Conservation (phyloP, 805 yeast genomes). For the Kuraishia piskuri region DNA sequence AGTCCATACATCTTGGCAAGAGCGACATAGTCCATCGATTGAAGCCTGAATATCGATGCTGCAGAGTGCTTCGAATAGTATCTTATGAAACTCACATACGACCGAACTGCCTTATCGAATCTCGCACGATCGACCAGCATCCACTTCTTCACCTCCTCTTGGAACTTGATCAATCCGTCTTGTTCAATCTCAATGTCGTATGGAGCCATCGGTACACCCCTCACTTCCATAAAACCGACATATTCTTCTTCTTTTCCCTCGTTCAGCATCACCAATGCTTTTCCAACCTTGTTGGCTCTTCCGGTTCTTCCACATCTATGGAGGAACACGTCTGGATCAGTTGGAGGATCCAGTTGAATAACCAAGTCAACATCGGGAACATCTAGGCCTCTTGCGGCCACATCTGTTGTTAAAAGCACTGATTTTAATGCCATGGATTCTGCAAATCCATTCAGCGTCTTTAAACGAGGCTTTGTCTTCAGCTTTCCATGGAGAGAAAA, state of each 20-base stretch:
- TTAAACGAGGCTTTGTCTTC: constrained; percentile 68
- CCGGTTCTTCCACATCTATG: constrained; percentile 97
- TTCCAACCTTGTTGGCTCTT: constrained; percentile 79
- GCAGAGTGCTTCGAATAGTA: constrained; percentile 87
- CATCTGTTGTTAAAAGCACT: constrained; percentile 86
- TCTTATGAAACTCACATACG: constrained; percentile 77
- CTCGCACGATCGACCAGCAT: constrained; percentile 65
- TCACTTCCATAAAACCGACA: constrained; percentile 71
- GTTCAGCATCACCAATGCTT: constrained; percentile 65
- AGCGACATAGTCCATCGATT: constrained; percentile 60
- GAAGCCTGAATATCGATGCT: constrained; percentile 74
- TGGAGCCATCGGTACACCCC: constrained; percentile 41
- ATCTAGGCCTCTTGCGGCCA: constrained; percentile 97
- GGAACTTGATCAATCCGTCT: constrained; percentile 16
- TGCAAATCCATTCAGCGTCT: constrained; percentile 57
- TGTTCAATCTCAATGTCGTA: constrained; percentile 19
- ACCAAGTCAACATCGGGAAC: constrained; percentile 88
- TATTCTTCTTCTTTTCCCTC: constrained; percentile 76
- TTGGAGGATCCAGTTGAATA: constrained; percentile 91
- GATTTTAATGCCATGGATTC: constrained; percentile 37
- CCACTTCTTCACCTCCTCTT: constrained; percentile 36
- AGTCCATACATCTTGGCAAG: constrained; percentile 74
- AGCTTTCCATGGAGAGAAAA: constrained; percentile 88
- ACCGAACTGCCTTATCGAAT: constrained; percentile 71
- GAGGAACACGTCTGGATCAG: constrained; percentile 83